Evolutionary conservation across 2,329 filamentous ascomycete genomes (phyloP).

Genomic region (Madurella fahalii): DNA sequence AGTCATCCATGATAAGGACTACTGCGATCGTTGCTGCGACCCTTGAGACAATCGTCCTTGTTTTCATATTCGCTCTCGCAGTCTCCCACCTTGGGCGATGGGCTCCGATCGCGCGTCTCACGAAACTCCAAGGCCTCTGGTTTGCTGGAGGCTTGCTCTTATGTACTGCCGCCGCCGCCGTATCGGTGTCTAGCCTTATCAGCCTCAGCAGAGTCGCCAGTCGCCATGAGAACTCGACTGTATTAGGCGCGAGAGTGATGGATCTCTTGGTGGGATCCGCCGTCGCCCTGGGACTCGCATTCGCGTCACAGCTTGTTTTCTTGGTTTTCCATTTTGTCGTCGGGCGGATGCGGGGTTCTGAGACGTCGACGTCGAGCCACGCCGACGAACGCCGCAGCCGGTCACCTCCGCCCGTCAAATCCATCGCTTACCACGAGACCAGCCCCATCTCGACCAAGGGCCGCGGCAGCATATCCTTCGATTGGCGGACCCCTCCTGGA

Average conservation of each 20-base stretch:
- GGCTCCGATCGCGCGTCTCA: constrained; percentile 19
- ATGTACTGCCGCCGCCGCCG: constrained; percentile 42
- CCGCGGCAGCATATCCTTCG: constrained; percentile 34
- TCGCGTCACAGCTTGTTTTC: constrained; percentile 47
- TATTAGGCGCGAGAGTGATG: constrained; percentile 32
- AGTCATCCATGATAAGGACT: constrained; percentile 30
- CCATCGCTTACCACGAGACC: constrained; percentile 49
- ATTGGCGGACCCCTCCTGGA: constrained; percentile 40
- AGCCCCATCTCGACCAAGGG: constrained; percentile 32
- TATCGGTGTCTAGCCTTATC: constrained; percentile 43
- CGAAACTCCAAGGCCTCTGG: constrained; percentile 32
- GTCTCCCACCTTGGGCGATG: constrained; percentile 29
- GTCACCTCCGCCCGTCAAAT: constrained; percentile 42
- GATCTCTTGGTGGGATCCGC: constrained; percentile 43
- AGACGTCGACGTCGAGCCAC: constrained; percentile 13
- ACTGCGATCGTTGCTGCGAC: constrained; percentile 38
- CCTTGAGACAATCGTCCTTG: constrained; percentile 37
- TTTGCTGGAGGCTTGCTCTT: constrained; percentile 38
- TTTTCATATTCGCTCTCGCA: constrained; percentile 33
- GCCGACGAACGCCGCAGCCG: constrained; percentile 32
- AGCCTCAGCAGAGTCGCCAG: constrained; percentile 35
- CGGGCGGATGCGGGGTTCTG: constrained; percentile 30
- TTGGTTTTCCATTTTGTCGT: constrained; percentile 42
- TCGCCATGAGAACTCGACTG: constrained; percentile 26
- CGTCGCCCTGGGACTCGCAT: constrained; percentile 42